Evolutionary conservation across 768 basidiomycete genomes (phyloP).

Genomic region (Naganishia onofrii): DNA sequence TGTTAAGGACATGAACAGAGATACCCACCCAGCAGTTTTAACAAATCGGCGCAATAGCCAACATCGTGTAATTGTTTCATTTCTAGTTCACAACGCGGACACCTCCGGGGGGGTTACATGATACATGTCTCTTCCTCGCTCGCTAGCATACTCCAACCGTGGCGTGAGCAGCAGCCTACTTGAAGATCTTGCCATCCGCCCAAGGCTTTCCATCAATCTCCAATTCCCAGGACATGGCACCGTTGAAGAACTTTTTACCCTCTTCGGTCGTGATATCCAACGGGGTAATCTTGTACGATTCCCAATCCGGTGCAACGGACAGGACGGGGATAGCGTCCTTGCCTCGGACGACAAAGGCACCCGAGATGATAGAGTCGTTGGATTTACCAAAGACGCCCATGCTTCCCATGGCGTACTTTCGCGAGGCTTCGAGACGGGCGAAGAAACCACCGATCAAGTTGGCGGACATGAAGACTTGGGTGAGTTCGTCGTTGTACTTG

Average conservation of each 20-base stretch:
- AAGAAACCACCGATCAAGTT: constrained; percentile 87
- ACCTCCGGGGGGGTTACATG: background rate
- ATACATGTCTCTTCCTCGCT: background rate
- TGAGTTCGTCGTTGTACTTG: constrained; percentile 94
- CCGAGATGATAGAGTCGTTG: constrained; percentile 77
- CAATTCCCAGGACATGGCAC: constrained; percentile 88
- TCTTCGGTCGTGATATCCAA: constrained; percentile 66
- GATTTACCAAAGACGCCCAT: constrained; percentile 79
- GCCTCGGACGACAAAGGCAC: constrained; percentile 79
- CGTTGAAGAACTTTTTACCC: constrained; percentile 89
- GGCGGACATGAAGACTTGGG: constrained; percentile 86
- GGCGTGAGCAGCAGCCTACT: constrained; percentile 40
- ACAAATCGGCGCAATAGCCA: background rate
- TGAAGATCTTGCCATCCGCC: constrained; percentile 62
- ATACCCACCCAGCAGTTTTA: background rate
- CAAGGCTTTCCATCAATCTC: constrained; percentile 83
- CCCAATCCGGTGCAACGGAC: constrained; percentile 82
- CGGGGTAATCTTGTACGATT: constrained; percentile 76
- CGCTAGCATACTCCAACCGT: too few species aligned
- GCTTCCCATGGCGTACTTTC: constrained; percentile 86
- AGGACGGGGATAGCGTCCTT: constrained; percentile 63
- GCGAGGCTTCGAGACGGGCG: constrained; percentile 91
- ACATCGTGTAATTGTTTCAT: background rate
- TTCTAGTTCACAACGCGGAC: constrained; percentile 8
- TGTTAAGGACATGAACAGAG: too few species aligned